These are phyloP conservation scores for Epichloe glyceriae DNA, from an alignment of 2,329 filamentous ascomycete genomes.

Conservation along the genomic window DNA sequence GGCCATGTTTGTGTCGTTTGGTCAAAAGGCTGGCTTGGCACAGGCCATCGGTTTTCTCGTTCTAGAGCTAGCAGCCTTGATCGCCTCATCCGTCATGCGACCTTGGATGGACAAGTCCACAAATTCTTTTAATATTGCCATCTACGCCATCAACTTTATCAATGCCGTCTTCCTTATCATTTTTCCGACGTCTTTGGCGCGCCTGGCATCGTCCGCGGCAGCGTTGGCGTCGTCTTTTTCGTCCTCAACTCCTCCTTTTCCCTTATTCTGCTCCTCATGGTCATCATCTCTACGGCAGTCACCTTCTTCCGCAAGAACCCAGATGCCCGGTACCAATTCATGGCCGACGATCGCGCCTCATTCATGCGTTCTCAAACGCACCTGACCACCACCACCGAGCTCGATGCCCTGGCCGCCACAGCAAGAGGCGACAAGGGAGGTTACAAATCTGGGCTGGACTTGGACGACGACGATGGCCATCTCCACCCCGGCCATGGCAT, in stretches of 20 bases:
- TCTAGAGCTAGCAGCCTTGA: slow-evolving; percentile 65
- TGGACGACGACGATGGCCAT: slow-evolving; percentile 30
- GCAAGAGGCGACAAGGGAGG: slow-evolving; percentile 55
- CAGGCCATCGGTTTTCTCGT: slow-evolving; percentile 78
- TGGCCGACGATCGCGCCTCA: slow-evolving; percentile 86
- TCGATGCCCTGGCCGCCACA: slow-evolving; percentile 81
- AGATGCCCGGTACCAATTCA: slow-evolving; percentile 83
- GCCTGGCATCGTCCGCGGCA: slow-evolving; percentile 68
- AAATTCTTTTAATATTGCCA: slow-evolving; percentile 89
- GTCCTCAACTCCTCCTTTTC: slow-evolving; percentile 74
- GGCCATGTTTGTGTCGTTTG: slow-evolving; percentile 74
- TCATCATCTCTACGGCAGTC: slow-evolving; percentile 44
- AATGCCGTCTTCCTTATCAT: slow-evolving; percentile 80
- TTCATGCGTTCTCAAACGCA: slow-evolving; percentile 93
- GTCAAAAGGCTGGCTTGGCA: slow-evolving; percentile 53
- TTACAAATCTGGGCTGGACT: slow-evolving; percentile 24
- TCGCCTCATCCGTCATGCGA: slow-evolving; percentile 63
- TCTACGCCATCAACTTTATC: slow-evolving; percentile 76
- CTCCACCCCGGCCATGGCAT: slow-evolving; percentile 22
- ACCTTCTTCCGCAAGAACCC: slow-evolving; percentile 85
- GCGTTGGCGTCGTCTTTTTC: slow-evolving; percentile 82
- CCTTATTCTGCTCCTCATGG: slow-evolving; percentile 66
- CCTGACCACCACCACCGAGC: slow-evolving; percentile 61
- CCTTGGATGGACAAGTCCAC: slow-evolving; percentile 99
- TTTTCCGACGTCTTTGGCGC: slow-evolving; percentile 72